Percentiles rank a stretch among this genome's conserved stretches.
Evolutionary conservation across 2,329 filamentous ascomycete species (phyloP).

Genomic region (Colletotrichum cuscutae): DNA sequence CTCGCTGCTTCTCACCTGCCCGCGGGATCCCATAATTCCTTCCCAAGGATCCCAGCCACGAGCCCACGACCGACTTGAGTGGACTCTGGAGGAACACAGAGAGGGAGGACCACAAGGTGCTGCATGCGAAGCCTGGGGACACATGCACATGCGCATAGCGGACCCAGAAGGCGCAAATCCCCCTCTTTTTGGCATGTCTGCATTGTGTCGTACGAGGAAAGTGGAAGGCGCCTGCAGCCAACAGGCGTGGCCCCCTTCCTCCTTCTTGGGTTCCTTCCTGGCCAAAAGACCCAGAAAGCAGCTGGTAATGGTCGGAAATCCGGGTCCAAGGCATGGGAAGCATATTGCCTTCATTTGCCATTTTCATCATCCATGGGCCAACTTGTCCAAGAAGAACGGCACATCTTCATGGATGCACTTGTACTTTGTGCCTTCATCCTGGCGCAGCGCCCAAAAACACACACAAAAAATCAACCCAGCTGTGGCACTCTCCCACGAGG

Average conservation of each 20-base stretch:
- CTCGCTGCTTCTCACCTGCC: background rate
- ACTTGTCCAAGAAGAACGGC: background rate
- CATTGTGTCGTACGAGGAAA: conserved; percentile 1
- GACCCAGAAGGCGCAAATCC: background rate
- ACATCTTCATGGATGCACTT: background rate
- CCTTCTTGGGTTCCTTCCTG: background rate
- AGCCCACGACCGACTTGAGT: too few species aligned
- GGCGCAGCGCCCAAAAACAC: too few species aligned
- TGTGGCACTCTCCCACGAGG: background rate
- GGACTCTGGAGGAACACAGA: too few species aligned
- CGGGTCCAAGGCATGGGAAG: background rate
- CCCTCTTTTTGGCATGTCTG: background rate
- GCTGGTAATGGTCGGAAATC: background rate
- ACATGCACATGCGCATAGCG: background rate
- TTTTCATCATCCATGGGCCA: background rate
- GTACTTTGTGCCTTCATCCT: background rate
- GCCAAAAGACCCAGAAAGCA: background rate
- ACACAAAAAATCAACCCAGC: background rate
- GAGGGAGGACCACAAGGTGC: background rate
- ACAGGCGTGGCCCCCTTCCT: background rate
- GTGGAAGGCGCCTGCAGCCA: background rate
- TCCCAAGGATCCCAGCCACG: too few species aligned
- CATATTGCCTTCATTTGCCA: background rate
- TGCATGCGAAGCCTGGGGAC: conserved; percentile 15
- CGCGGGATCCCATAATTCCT: background rate